phyloP scores from a whole-genome alignment of 495 filamentous ascomycete genomes.

The Aspergillus coremiiformis region DNA sequence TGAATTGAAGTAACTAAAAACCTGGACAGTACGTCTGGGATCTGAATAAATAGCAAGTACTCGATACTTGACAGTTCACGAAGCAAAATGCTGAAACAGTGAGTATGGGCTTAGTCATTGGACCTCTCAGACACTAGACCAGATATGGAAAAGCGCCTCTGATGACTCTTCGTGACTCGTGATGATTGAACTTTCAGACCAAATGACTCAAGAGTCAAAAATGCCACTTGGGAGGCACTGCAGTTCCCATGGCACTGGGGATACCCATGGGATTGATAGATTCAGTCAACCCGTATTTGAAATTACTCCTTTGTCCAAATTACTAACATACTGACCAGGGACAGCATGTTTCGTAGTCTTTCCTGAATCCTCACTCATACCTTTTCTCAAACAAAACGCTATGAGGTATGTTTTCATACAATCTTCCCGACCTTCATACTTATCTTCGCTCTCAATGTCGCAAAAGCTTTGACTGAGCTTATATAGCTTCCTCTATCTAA shows the following conservation, averaged over 20 bases:
- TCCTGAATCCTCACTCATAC: no score
- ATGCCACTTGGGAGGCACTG: background rate
- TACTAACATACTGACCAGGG: no score
- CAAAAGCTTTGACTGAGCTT: background rate
- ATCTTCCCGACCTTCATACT: no score
- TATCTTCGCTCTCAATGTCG: background rate
- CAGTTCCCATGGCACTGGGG: no score
- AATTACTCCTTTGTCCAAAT: no score
- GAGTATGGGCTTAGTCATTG: background rate
- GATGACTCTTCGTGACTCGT: conserved; percentile 15
- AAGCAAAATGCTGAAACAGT: no score
- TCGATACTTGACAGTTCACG: background rate
- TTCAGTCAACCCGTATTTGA: no score
- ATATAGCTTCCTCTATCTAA: background rate
- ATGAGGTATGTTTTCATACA: no score
- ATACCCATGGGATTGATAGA: no score
- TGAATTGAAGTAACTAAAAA: background rate
- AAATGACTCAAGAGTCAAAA: background rate
- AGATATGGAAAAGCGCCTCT: background rate
- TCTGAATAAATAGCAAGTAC: background rate
- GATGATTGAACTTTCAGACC: background rate
- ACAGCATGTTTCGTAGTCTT: no score
- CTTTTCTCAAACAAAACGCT: no score
- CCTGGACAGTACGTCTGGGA: background rate
- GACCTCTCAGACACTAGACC: background rate